Evolutionary conservation across 805 yeast genomes (phyloP).

Genomic region (Ogataea methanolica): DNA sequence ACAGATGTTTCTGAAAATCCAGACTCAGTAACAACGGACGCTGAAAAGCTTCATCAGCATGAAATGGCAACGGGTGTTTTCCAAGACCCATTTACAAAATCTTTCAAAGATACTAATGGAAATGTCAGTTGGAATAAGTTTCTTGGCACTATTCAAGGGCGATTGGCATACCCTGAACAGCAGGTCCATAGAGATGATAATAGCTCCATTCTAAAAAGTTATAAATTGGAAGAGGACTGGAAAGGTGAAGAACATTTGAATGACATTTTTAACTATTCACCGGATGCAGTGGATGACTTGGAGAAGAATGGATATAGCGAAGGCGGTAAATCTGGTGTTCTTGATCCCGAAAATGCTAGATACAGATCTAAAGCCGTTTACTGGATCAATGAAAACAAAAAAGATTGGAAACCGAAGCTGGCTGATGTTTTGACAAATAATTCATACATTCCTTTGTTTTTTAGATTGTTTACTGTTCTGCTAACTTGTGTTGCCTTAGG

Average conservation of each 20-base stretch:
- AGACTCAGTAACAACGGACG: background rate
- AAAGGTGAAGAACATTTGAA: constrained; percentile 65
- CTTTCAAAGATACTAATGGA: constrained; percentile 11
- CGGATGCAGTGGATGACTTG: constrained; percentile 7
- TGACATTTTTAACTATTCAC: constrained; percentile 42
- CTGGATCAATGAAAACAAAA: constrained; percentile 61
- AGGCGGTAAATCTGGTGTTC: background rate
- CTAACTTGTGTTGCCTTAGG: constrained; percentile 68
- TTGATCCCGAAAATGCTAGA: constrained; percentile 26
- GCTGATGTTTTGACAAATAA: constrained; percentile 60
- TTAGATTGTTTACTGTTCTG: constrained; percentile 56
- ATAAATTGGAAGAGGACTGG: constrained; percentile 50
- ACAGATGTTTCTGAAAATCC: constrained; percentile 17
- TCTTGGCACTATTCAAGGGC: constrained; percentile 22
- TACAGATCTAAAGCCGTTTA: constrained; percentile 57
- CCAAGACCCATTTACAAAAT: constrained; percentile 19
- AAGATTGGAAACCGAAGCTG: constrained; percentile 60
- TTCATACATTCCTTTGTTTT: constrained; percentile 75
- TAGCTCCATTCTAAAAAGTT: constrained; percentile 12
- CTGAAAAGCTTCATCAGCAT: background rate
- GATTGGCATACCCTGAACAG: constrained; percentile 22
- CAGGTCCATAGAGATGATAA: constrained; percentile 24
- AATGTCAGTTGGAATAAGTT: constrained; percentile 19
- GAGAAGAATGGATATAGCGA: constrained; percentile 16
- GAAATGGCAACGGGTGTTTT: background rate